Evolutionary conservation across 78 protist species (phyloP), one percentile per base, ranked within the genome.

Genomic region (Protostelium mycophagum): DNA sequence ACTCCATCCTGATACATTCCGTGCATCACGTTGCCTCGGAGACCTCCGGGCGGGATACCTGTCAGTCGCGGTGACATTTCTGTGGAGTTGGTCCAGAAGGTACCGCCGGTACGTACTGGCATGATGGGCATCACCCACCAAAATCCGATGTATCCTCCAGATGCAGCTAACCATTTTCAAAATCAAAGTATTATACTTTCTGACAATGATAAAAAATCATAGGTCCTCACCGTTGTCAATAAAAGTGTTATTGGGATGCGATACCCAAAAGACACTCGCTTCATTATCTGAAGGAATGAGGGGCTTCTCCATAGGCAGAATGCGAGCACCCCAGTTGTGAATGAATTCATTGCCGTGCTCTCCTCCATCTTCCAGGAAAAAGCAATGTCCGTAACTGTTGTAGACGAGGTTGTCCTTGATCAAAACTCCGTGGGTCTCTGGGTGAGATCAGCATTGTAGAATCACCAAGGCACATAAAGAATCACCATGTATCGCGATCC

Each of bases 311-410:
- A 51, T 51, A 5, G 73, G 73, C 16, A 25, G 5, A 16, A 51
- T 16, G 73, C 73, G 73, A 51, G 73, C 73, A 16, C 31, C 73
- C 73, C 73, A 51, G 73, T 51, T 51, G 31, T 16, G 5, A 5
- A 51, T 16, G 73, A 51, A 51, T 16, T 5, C 73, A 51, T 51
- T 51, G 73, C 73, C 73, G 73, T 51, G 73, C 73, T 51, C 73
- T 51, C 73, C 73, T 51, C 73, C 94, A 86, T 84, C 87, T 83
- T 91, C 94, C 34, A 91, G 37, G 63, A 37, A 91, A 63, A 23
- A 88, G 37, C 90, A 87, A 83, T 88, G 90, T 28, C 94, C 94
- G 85, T 88, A 86, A 28, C 85, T 88, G 88, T 91, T 88, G 86
- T 89, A 92, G 25, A 83, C 89, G 39, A 86, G 37, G 39, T 92